Evolutionary conservation across 2,329 filamentous ascomycete species (phyloP).

Genomic region (Cercospora citrullina): DNA sequence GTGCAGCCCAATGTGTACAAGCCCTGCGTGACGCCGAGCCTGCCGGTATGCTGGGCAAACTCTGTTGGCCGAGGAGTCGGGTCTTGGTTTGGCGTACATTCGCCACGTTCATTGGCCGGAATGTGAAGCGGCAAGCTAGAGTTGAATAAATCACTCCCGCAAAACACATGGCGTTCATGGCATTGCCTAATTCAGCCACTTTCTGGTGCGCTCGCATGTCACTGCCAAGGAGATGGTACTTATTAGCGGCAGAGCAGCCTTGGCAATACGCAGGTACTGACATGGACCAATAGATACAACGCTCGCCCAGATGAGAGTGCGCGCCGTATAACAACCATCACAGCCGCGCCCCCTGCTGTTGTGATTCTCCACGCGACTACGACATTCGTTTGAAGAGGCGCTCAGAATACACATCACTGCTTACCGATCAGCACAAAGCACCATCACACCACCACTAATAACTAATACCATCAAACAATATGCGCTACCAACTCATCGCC

Average conservation of each 20-base stretch:
- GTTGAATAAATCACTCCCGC: neutral
- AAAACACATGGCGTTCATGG: constrained; percentile 9
- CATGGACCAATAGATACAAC: neutral
- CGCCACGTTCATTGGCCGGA: neutral
- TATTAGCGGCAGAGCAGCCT: constrained; percentile 1
- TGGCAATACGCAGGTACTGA: constrained; percentile 17
- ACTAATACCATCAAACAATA: constrained; percentile 8
- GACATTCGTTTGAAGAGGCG: constrained; percentile 15
- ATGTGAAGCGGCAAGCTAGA: neutral
- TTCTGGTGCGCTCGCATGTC: constrained; percentile 1
- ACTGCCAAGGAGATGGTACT: constrained; percentile 1
- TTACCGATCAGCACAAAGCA: neutral
- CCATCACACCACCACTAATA: neutral
- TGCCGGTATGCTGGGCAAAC: constrained; percentile 8
- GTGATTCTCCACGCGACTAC: constrained; percentile 6
- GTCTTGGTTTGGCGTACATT: constrained; percentile 6
- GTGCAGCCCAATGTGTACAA: neutral
- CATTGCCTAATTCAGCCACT: constrained; percentile 2
- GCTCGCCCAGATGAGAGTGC: neutral
- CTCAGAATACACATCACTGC: neutral
- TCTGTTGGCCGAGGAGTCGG: neutral
- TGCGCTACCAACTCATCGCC: constrained; percentile 14
- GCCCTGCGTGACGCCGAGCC: constrained; percentile 4
- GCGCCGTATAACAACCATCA: constrained; percentile 1
- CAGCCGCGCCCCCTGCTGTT: neutral